Conservation (phyloP, 163 green algal genomes). For the Prototheca cutis region DNA sequence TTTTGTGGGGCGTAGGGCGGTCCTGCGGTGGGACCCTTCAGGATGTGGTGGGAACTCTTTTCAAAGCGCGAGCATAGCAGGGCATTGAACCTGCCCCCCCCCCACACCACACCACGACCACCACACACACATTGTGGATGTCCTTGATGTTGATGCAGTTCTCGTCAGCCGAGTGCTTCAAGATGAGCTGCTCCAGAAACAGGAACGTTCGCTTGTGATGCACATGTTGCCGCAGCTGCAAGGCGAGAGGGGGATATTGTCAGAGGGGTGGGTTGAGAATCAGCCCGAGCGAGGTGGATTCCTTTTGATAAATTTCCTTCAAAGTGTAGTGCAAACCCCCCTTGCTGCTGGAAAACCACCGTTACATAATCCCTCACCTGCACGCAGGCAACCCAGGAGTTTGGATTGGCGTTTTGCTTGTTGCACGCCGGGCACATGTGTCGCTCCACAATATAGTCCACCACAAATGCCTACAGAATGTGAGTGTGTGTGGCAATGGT, state of each 20-base stretch:
- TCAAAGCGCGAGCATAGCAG: too few species aligned
- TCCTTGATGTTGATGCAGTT: conserved; percentile 81
- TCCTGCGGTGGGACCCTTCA: too few species aligned
- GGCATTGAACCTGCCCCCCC: too few species aligned
- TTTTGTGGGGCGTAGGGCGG: background rate
- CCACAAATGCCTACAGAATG: conserved; percentile 72
- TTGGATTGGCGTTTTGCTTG: conserved; percentile 77
- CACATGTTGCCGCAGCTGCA: conserved; percentile 89
- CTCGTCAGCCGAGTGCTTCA: conserved; percentile 80
- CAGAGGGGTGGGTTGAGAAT: background rate
- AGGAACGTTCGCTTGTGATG: conserved; percentile 98
- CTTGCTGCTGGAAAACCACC: too few species aligned
- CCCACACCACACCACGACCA: too few species aligned
- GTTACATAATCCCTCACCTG: conserved; percentile 72
- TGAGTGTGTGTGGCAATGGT: too few species aligned
- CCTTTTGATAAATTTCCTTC: too few species aligned
- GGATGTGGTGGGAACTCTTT: too few species aligned
- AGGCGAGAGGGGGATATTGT: background rate
- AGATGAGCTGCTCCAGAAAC: conserved; percentile 97
- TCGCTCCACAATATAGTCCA: conserved; percentile 86
- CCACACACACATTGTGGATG: conserved; percentile 35
- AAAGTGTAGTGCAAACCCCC: too few species aligned
- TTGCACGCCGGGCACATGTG: conserved; percentile 95
- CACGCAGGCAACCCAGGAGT: conserved; percentile 84
- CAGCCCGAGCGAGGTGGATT: too few species aligned